Evolutionary conservation across 441 rosid genomes (phyloP), one percentile per base, ranked within the genome.

Genomic region (Dalechampia spathulata): DNA sequence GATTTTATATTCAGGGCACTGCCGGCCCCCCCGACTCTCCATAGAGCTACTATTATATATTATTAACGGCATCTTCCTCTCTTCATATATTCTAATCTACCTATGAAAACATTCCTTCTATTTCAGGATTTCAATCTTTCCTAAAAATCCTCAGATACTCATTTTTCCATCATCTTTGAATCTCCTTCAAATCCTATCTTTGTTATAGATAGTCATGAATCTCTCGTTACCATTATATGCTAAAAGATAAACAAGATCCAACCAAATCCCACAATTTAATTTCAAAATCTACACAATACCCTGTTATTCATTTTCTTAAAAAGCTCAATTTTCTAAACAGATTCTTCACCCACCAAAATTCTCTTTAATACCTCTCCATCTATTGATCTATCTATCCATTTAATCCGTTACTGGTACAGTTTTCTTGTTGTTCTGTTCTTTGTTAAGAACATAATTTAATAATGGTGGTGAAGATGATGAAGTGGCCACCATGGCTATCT

Each of bases 401-500:
- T n/a, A n/a, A n/a, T n/a, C n/a, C n/a, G n/a, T n/a, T n/a, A n/a
- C n/a, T n/a, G n/a, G n/a, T n/a, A n/a, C n/a, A n/a, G n/a, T n/a
- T n/a, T n/a, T n/a, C n/a, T n/a, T n/a, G n/a, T n/a, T n/a, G n/a
- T n/a, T n/a, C n/a, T n/a, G n/a, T n/a, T n/a, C n/a, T n/a, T n/a
- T n/a, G n/a, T n/a, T n/a, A n/a, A n/a, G n/a, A n/a, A n/a, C n/a
- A n/a, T n/a, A n/a, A n/a, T n/a, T n/a, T n/a, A n/a, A 17, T 4
- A 62, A 73, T 81, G 83, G 82, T 75, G 47, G 75, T 69, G 55
- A 84, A 70, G 68, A 81, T 78, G 81, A 80, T 80, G 84, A 67
- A 72, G 63, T 84, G 88, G 91, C 74, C 79, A 2, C 78, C 82
- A 39, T 77, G 83, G 87, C 83, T 77, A 28, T 76, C 81, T 10